phyloP scores from a whole-genome alignment of 2,329 filamentous ascomycete genomes.

The Ascosphaera apis region DNA sequence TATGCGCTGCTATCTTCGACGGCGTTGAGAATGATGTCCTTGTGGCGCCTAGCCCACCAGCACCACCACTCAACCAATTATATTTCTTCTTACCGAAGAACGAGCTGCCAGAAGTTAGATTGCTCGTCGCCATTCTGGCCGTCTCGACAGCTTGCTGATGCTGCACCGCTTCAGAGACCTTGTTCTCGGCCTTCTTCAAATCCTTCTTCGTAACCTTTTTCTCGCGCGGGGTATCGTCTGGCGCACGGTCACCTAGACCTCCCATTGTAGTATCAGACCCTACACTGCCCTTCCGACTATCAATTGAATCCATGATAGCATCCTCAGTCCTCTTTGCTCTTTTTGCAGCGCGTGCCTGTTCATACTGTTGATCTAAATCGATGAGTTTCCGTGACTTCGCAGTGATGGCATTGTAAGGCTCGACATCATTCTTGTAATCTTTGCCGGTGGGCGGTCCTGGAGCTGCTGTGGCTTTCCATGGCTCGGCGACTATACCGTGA shows the following conservation, averaged over 20 bases:
- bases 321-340: conserved; percentile 37
- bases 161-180: conserved; percentile 52
- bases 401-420: too few relatives aligned
- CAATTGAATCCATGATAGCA: conserved; percentile 29
- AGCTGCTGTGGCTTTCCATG: conserved; percentile 50
- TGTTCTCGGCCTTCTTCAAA: conserved; percentile 49
- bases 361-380: conserved; percentile 42
- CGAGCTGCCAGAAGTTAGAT: conserved; percentile 28
- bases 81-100: conserved; percentile 25
- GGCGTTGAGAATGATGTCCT: conserved; percentile 6
- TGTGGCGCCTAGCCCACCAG: conserved; percentile 10
- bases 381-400: conserved; percentile 36
- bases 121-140: conserved; percentile 51
- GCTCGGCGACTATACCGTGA: conserved; percentile 53
- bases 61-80: conserved; percentile 19
- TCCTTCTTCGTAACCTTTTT: conserved; percentile 74
- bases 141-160: conserved; percentile 69
- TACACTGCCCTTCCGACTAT: conserved; percentile 30
- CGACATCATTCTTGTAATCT: conserved; percentile 10
- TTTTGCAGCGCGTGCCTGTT: conserved; percentile 48
- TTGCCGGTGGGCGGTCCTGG: conserved; percentile 20
- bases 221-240: conserved; percentile 26
- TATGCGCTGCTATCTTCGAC: too few relatives aligned
- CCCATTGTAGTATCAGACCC: conserved; percentile 29
- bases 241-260: conserved; percentile 23